Base-by-base conservation (phyloP, 2,329 filamentous ascomycete species). In the Pseudogymnoascus sp. region DNA sequence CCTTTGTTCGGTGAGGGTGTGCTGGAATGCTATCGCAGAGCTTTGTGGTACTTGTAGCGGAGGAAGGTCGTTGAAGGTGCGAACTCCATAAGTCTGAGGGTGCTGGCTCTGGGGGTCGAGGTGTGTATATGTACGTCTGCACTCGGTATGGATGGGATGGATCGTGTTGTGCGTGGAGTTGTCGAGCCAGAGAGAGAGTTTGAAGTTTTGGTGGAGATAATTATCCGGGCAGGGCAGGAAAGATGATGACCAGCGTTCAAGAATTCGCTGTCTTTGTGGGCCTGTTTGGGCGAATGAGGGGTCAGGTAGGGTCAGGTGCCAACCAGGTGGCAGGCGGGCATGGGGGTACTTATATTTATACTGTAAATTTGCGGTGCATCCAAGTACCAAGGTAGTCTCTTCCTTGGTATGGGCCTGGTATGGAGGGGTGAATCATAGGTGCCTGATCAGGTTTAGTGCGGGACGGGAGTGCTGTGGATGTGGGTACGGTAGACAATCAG, bases 401-500 rank as follows among this genome's bases (percentile, higher is more conserved):
- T 4, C 6, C 12, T n/a, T 52, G 25, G 45, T 16, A 28, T 14
- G 19, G 22, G 14, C 23, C 5, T 30, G 11, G 22, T 19, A 30
- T 52, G 49, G 49, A 55, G 49, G 49, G 49, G 49, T 55, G 49
- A 55, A 55, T 55, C 49, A 55, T 55, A 55, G 25, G 25, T 33
- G 49, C 49, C 28, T 11, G 25, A 55, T 55, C n/a, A 2, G 25
- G 25, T 55, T 55, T 55, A 55, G 49, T 19, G 49, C 9, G 2
- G n/a, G 28, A 33, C 49, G 49, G 49, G 49, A 33, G 49, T 55
- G 49, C 28, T n/a, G 49, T 55, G 49, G 7, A 33, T 9, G 49
- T 55, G 49, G 49, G 49, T 55, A 55, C 49, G 49, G 49, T 33
- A 33, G 49, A 55, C 49, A 55, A 55, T 55, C 49, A 55, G 49